Evolutionary conservation across 208 protist species (phyloP), one percentile per base, ranked within the genome.

Genomic region (Naegleria fowleri): DNA sequence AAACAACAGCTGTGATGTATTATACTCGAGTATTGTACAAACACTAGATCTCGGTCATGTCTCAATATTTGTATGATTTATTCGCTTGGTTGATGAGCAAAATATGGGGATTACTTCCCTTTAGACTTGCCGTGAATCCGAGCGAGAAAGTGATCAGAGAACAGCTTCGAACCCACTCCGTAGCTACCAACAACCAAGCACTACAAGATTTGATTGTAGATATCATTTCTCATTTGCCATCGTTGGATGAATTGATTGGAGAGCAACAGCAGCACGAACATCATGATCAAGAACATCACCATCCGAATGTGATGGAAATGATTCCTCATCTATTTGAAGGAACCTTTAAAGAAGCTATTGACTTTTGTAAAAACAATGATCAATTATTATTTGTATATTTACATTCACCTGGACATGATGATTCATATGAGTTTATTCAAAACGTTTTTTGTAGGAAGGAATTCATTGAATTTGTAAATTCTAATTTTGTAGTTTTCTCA

Each of bases 381-480:
- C 15, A 87, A 51, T 29, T 87, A 29, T n/a, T 87, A 33, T 39
- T 87, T 51, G 83, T 87, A 51, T 87, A 87, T 87, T 87, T 87
- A 51, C 83, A 87, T 29, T 87, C 83, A 51, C 25, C 13, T 39
- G 39, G 29, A 22, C 84, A 88, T 55, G 13, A 39, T 7, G n/a
- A 88, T 55, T 58, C 9, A 6, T 39, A 36, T 59, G 41, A 55
- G 15, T 88, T 88, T 55, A 48, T 36, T 55, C 39, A 58, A 39
- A 36, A 88, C 3, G 41, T 88, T 19, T 38, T 88, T n/a, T 58
- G 41, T 38, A 16, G 5, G 58, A 39, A 88, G n/a, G 84, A 22
- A 58, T 88, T 88, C 22, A 58, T 25, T n/a, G 84, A 88, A 58
- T 88, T 58, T 88, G 9, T 88, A 33, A 38, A 88, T 48, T 0